Percentiles rank a stretch among this genome's conserved stretches.
phyloP scores from a whole-genome alignment of 2,329 filamentous ascomycete species.

The Claviceps africana region DNA sequence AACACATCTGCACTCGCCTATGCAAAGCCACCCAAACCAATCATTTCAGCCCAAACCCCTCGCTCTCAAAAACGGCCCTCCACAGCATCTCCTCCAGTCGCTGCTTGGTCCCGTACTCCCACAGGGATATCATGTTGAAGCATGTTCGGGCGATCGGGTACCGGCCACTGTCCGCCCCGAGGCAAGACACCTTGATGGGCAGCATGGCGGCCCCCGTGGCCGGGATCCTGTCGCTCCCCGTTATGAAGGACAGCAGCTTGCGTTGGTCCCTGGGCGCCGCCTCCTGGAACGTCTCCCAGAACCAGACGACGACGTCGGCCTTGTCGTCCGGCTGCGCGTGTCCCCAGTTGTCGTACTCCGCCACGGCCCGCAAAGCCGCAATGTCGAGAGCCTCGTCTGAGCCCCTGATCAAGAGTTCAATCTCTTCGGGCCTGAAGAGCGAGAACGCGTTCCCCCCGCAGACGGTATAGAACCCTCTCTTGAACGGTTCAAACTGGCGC shows the following conservation, averaged over 20 bases:
- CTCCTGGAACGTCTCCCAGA: conserved; percentile 68
- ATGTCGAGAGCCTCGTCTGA: conserved; percentile 78
- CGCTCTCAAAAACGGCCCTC: conserved; percentile 77
- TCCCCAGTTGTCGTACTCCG: conserved; percentile 71
- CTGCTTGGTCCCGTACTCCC: conserved; percentile 52
- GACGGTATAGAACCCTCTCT: conserved; percentile 83
- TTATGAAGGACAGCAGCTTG: conserved; percentile 72
- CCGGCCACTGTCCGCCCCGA: conserved; percentile 58
- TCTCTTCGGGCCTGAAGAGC: conserved; percentile 80
- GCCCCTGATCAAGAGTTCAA: conserved; percentile 73
- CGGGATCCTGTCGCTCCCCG: conserved; percentile 79
- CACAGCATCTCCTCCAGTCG: conserved; percentile 61
- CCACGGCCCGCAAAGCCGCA: conserved; percentile 57
- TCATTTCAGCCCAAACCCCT: conserved; percentile 80
- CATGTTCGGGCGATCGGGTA: conserved; percentile 83
- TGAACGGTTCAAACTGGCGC: conserved; percentile 85
- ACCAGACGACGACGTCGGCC: conserved; percentile 65
- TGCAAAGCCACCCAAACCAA: too few relatives aligned
- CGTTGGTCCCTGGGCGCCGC: conserved; percentile 56
- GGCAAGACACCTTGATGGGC: conserved; percentile 59
- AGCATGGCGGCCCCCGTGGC: conserved; percentile 74
- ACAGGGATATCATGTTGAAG: conserved; percentile 74
- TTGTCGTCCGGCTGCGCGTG: conserved; percentile 36
- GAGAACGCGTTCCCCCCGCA: conserved; percentile 79
- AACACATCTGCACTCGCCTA: too few relatives aligned